Percentiles rank a stretch among this genome's conserved stretches.
Conservation (phyloP, 148 eudicot species). For the Salicornia ramosissima region DNA sequence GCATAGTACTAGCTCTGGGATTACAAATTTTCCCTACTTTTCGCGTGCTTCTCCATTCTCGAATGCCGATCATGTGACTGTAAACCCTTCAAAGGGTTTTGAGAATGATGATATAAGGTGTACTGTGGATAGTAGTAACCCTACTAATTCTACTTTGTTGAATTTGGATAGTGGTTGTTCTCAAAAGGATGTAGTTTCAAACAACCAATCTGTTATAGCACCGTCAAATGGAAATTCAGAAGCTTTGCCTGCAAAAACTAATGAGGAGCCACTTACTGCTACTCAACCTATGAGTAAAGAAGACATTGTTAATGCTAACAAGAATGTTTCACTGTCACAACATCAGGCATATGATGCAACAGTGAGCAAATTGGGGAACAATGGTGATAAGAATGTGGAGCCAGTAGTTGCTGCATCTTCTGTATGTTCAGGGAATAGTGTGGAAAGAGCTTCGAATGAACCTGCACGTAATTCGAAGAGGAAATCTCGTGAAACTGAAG, state of each 20-base stretch:
- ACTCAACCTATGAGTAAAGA: slow-evolving; percentile 12
- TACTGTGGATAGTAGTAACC: slow-evolving; percentile 26
- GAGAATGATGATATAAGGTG: slow-evolving; percentile 30
- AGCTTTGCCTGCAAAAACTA: slow-evolving; percentile 25
- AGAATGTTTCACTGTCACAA: no score
- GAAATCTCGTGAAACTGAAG: slow-evolving; percentile 59
- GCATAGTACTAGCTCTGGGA: slow-evolving; percentile 39
- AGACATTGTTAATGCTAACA: slow-evolving; percentile 5
- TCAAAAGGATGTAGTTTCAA: slow-evolving; percentile 31
- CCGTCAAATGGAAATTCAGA: slow-evolving; percentile 24
- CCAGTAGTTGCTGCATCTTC: slow-evolving; percentile 66
- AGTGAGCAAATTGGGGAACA: slow-evolving; percentile 25
- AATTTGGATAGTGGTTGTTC: slow-evolving; percentile 25
- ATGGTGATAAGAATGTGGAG: slow-evolving; percentile 39
- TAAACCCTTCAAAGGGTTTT: slow-evolving; percentile 28
- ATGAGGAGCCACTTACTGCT: slow-evolving; percentile 27
- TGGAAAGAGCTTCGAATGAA: slow-evolving; percentile 63
- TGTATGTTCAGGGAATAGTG: slow-evolving; percentile 83
- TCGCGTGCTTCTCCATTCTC: slow-evolving; percentile 49
- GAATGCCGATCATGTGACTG: slow-evolving; percentile 35
- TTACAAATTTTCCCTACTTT: slow-evolving; percentile 64
- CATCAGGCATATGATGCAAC: slow-evolving; percentile 27
- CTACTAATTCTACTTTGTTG: slow-evolving; percentile 21
- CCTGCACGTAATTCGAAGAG: slow-evolving; percentile 53
- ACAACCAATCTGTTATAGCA: slow-evolving; percentile 24